These are phyloP conservation scores for Globisporangium cystogenes DNA, from an alignment of 352 stramenopile genomes.

Conservation along the genomic window DNA sequence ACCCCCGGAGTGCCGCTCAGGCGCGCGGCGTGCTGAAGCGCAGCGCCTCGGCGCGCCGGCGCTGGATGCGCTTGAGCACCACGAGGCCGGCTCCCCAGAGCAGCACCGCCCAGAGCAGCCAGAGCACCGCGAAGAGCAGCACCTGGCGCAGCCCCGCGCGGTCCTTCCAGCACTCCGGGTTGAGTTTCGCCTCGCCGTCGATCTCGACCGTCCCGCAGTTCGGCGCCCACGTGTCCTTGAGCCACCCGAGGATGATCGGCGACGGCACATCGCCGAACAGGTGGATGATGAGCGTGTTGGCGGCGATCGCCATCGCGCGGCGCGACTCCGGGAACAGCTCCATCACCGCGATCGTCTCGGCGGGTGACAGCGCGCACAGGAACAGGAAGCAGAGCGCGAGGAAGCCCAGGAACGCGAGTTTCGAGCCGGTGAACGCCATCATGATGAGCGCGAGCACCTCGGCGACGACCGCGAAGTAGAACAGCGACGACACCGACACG, in stretches of 20 bases:
- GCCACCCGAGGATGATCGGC: slow-evolving; percentile 88
- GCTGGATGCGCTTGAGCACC: slow-evolving; percentile 14
- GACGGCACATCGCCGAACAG: slow-evolving; percentile 92
- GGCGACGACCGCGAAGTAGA: slow-evolving; percentile 54
- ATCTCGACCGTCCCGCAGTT: slow-evolving; percentile 73
- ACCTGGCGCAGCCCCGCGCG: slow-evolving; percentile 53
- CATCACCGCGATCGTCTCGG: slow-evolving; percentile 86
- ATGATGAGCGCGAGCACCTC: slow-evolving; percentile 54
- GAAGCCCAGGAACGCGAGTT: slow-evolving; percentile 57
- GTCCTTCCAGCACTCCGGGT: slow-evolving; percentile 60
- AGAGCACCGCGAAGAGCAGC: slow-evolving; percentile 72
- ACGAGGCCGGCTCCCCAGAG: slow-evolving; percentile 53
- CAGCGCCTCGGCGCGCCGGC: not conserved
- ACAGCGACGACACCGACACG: slow-evolving; percentile 59
- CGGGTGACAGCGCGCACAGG: slow-evolving; percentile 69
- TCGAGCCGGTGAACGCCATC: slow-evolving; percentile 45
- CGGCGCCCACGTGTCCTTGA: slow-evolving; percentile 93
- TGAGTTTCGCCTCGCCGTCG: slow-evolving; percentile 48
- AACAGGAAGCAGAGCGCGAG: slow-evolving; percentile 67
- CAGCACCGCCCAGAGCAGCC: slow-evolving; percentile 65
- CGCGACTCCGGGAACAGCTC: slow-evolving; percentile 84
- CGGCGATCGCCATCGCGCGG: slow-evolving; percentile 86
- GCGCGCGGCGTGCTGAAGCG: too few species aligned
- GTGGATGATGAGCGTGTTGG: slow-evolving; percentile 92
- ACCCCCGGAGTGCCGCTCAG: too few species aligned